Conservation (phyloP, 208 protist species). For the Herpetomonas muscarum region DNA sequence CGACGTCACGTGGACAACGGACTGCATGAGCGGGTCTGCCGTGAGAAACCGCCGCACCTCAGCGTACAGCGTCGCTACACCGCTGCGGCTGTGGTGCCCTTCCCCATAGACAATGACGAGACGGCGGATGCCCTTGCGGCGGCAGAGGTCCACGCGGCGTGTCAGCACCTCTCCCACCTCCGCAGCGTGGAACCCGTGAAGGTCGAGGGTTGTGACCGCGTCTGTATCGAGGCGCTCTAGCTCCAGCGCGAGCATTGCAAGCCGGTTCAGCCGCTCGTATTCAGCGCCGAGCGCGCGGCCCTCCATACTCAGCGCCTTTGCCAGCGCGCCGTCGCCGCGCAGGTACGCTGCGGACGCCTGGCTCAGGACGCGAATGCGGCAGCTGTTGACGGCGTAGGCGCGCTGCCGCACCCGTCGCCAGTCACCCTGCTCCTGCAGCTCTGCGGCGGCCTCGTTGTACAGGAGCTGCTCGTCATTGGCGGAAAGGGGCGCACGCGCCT, state of each 20-base stretch:
- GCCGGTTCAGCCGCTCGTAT: conserved; percentile 71
- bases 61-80: conserved; percentile 32
- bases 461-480: conserved; percentile 26
- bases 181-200: conserved; percentile 76
- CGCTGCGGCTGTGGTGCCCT: conserved; percentile 62
- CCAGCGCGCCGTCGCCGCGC: conserved; percentile 40
- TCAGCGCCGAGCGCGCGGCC: conserved; percentile 49
- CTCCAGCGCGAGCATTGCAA: conserved; percentile 82
- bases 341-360: conserved; percentile 60
- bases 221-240: conserved; percentile 39
- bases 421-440: conserved; percentile 51
- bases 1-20: conserved; percentile 23
- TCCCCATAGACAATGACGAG: conserved; percentile 60
- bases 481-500: neutral
- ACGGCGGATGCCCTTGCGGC: conserved; percentile 24
- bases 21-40: conserved; percentile 27
- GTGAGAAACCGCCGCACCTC: conserved; percentile 31
- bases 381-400: conserved; percentile 61
- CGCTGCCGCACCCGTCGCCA: conserved; percentile 69
- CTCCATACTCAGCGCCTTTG: conserved; percentile 50
- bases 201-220: conserved; percentile 49
- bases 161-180: conserved; percentile 69
- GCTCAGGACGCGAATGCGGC: conserved; percentile 47
- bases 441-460: conserved; percentile 30
- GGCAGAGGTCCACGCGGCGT: conserved; percentile 63